phyloP scores from a whole-genome alignment of 1,139 yeast species.

The Candida dubliniensis region DNA sequence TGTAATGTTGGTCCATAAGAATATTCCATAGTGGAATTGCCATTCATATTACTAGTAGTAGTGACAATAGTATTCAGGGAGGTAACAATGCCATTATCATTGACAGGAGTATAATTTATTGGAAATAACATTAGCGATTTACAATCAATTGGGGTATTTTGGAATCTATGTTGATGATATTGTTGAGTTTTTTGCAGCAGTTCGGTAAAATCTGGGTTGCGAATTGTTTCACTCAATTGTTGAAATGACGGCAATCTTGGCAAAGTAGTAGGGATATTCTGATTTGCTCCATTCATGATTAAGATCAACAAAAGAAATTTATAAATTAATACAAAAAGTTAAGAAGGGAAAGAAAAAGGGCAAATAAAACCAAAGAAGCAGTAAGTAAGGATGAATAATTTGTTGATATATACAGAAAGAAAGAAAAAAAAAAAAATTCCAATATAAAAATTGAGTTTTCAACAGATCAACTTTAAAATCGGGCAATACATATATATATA shows the following conservation, averaged over 20 bases:
- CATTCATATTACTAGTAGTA: not conserved
- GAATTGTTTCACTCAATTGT: conserved; percentile 15
- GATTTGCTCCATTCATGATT: conserved; percentile 11
- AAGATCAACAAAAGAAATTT: not conserved
- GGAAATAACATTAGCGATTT: not conserved
- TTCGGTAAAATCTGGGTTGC: conserved; percentile 8
- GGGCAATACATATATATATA: too few species aligned
- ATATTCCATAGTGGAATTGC: conserved; percentile 6
- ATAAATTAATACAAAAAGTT: not conserved
- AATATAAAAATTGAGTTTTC: too few species aligned
- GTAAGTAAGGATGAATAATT: not conserved
- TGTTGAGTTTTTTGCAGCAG: conserved; percentile 1
- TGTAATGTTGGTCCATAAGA: conserved; percentile 12
- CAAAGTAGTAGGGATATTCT: conserved; percentile 8
- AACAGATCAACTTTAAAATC: too few species aligned
- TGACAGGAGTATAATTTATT: not conserved
- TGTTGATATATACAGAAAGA: not conserved
- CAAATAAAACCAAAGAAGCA: not conserved
- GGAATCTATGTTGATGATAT: not conserved
- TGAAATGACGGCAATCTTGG: conserved; percentile 18
- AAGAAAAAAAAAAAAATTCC: too few species aligned
- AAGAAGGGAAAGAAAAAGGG: not conserved
- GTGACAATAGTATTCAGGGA: too few species aligned
- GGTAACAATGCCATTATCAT: not conserved
- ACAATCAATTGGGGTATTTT: conserved; percentile 1